These are phyloP conservation scores for Lipomyces yamadae DNA, from an alignment of 805 yeast genomes.

Conservation along the genomic window DNA sequence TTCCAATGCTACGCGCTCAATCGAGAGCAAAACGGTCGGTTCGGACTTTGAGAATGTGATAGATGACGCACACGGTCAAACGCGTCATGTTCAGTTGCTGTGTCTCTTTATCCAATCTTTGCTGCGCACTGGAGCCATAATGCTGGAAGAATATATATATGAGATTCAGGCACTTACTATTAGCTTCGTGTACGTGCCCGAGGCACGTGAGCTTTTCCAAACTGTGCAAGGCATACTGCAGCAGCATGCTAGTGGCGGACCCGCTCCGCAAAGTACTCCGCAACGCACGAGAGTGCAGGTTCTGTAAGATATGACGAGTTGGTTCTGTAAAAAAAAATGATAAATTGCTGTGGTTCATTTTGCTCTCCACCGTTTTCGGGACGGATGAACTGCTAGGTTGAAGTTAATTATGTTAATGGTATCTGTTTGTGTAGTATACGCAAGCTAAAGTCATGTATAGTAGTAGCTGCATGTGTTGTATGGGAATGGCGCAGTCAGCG, in stretches of 20 bases:
- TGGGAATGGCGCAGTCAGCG: neutral
- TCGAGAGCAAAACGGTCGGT: conserved; percentile 15
- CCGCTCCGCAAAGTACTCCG: neutral
- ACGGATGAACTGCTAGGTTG: neutral
- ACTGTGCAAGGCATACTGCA: conserved; percentile 20
- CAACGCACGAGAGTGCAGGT: neutral
- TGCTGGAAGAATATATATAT: conserved; percentile 30
- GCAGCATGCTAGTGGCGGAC: conserved; percentile 5
- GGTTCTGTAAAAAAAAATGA: too few relatives aligned
- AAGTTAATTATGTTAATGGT: neutral
- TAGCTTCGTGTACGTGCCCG: conserved; percentile 30
- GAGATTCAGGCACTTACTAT: conserved; percentile 32
- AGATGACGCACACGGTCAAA: conserved; percentile 6
- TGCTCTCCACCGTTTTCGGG: neutral
- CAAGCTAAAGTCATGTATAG: neutral
- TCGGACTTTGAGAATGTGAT: neutral
- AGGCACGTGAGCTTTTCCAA: conserved; percentile 31
- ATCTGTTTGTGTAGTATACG: neutral
- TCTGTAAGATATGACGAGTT: neutral
- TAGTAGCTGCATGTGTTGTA: neutral
- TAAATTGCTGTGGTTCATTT: neutral
- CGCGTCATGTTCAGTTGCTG: conserved; percentile 31
- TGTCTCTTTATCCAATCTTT: conserved; percentile 32
- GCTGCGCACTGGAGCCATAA: conserved; percentile 26
- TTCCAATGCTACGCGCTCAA: conserved; percentile 28